Evolutionary conservation across 176 grass and related monocot genomes (phyloP), one percentile per base, ranked within the genome.

Genomic region (Rhipidocladum racemiflorum): DNA sequence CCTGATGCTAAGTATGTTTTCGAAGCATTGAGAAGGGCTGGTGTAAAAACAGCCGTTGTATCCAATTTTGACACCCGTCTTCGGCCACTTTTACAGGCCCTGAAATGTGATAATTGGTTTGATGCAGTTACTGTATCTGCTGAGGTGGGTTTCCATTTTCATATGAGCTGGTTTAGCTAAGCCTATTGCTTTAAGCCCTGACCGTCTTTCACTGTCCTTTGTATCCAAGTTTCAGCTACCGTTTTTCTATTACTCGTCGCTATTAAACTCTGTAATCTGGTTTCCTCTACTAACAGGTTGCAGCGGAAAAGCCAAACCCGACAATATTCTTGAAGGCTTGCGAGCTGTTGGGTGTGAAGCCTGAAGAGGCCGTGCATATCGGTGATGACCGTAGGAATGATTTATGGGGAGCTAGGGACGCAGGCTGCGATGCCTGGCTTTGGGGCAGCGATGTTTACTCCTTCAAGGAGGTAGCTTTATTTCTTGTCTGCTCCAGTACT

Each of bases 261-360:
- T 65, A 21, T 50, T 82, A 28, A 81, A 70, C 20, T 54, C 6
- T 70, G 40, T 55, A 69, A 0, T 81, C 59, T 82, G 66, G 39
- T 43, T 78, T 78, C 21, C 6, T 66, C 32, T 46, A 12, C 40
- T 50, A 85, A 32, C 63, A 99, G 91, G 93, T 99, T 79, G 91
- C 92, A 66, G 91, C 89, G 45, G 93, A 99, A 76, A 99, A 99
- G 70, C 96, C 96, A 65, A 99, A 99, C 64, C 96, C 96, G 56
- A 99, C 83, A 20, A 99, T 99, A 87, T 99, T 99, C 87, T 72
- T 99, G 71, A 95, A 95, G 83, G 96, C 96, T 7, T 95, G 93
- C 2, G 93, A 99, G 39, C 23, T 95, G 44, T 76, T 99, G 68
- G 96, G 78, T 16, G 89, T 99, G 67, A 88, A 95, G 78, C 91